Conservation (phyloP, 2,329 filamentous ascomycete genomes). For the Colletotrichum sp. region DNA sequence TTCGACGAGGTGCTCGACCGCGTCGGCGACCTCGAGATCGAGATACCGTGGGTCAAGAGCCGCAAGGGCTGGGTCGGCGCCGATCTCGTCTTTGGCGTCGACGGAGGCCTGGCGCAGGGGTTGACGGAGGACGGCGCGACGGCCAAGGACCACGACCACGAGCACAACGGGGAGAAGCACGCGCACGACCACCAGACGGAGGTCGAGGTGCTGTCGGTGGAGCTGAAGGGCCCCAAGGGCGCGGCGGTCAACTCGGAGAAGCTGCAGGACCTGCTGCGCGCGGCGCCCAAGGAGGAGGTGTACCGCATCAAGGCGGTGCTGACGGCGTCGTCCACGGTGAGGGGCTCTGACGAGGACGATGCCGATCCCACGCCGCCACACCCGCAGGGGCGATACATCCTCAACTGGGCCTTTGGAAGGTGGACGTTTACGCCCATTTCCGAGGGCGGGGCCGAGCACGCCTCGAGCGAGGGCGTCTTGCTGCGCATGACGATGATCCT, state of each 20-base stretch:
- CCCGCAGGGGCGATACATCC: slow-evolving; percentile 69
- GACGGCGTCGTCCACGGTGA: slow-evolving; percentile 49
- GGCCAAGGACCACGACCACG: slow-evolving; percentile 40
- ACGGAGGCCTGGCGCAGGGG: slow-evolving; percentile 73
- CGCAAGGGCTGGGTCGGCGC: slow-evolving; percentile 78
- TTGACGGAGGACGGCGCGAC: slow-evolving; percentile 44
- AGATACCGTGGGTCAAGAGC: slow-evolving; percentile 85
- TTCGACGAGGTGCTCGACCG: slow-evolving; percentile 81
- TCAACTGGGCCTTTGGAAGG: slow-evolving; percentile 97
- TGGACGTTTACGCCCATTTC: slow-evolving; percentile 81
- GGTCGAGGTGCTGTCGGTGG: slow-evolving; percentile 89
- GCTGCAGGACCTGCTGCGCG: slow-evolving; percentile 69
- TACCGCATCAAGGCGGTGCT: slow-evolving; percentile 88
- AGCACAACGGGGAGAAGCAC: slow-evolving; percentile 37
- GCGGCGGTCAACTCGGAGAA: slow-evolving; percentile 60
- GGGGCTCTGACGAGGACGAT: slow-evolving; percentile 55
- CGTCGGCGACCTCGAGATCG: slow-evolving; percentile 79
- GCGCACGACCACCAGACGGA: slow-evolving; percentile 75
- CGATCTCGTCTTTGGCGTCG: slow-evolving; percentile 84
- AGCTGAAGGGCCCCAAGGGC: slow-evolving; percentile 53
- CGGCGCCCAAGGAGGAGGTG: slow-evolving; percentile 88
- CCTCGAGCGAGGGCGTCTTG: slow-evolving; percentile 57
- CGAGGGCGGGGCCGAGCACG: slow-evolving; percentile 50
- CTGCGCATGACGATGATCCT: slow-evolving; percentile 79
- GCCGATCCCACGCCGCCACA: slow-evolving; percentile 32